Conservation (phyloP, 306 rosid genomes). For the Medicago ruthenica region DNA sequence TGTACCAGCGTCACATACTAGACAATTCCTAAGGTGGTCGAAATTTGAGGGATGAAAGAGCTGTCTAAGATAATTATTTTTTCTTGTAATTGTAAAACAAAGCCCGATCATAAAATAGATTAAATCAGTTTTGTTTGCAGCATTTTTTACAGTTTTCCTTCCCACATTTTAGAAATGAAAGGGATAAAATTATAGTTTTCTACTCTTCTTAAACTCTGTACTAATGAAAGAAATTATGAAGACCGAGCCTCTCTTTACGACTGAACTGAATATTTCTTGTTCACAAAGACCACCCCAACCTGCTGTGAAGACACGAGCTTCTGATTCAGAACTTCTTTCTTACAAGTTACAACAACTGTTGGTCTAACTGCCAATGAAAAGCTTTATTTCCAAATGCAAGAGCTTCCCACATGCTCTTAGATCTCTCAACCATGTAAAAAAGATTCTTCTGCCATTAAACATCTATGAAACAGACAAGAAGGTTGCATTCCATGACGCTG, state of each 20-base stretch:
- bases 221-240: not conserved
- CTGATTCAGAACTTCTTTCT: too few relatives aligned
- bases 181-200: not conserved
- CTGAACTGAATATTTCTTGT: not conserved
- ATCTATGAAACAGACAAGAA: too few relatives aligned
- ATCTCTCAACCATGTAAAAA: too few relatives aligned
- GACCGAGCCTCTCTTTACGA: not conserved
- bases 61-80: not conserved
- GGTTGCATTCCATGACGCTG: too few relatives aligned
- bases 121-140: not conserved
- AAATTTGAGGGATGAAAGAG: not conserved
- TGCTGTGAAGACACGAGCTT: too few relatives aligned
- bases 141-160: not conserved
- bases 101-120: not conserved
- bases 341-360: too few relatives aligned
- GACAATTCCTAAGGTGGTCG: not conserved
- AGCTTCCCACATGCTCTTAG: too few relatives aligned
- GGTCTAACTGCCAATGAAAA: too few relatives aligned
- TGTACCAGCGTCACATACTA: conserved; percentile 5
- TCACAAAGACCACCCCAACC: not conserved
- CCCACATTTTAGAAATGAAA: not conserved
- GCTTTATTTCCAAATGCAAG: too few relatives aligned
- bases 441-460: too few relatives aligned
- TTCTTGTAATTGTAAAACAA: not conserved
- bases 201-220: not conserved